A percentile compares a stretch with the other conserved stretches of the same genome.
These are phyloP conservation scores for Diversispora epigaea DNA, from an alignment of 192 early-diverging fungal species.

Conservation along the genomic window DNA sequence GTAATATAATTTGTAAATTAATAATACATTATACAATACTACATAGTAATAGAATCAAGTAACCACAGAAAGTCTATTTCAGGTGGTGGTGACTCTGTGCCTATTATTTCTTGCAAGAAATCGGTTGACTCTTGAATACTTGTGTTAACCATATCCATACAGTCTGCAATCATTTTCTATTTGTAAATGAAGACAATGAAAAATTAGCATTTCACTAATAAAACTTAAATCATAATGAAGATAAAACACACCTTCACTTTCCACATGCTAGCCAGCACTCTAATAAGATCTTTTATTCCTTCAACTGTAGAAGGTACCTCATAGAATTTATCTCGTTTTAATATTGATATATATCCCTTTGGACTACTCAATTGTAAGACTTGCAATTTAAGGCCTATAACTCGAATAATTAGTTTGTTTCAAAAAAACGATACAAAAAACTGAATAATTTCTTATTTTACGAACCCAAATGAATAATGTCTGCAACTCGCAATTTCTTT, in stretches of 20 bases:
- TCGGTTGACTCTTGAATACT: not conserved
- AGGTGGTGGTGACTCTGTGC: not conserved
- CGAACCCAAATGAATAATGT: slow-evolving; percentile 15
- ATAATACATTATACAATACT: not conserved
- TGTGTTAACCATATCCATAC: not conserved
- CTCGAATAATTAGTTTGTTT: slow-evolving; percentile 26
- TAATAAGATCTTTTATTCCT: slow-evolving; percentile 28
- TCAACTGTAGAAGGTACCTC: slow-evolving; percentile 9
- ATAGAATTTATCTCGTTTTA: slow-evolving; percentile 17
- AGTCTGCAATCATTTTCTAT: slow-evolving; percentile 7
- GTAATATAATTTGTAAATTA: slow-evolving; percentile 4
- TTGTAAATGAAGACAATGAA: slow-evolving; percentile 15
- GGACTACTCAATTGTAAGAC: slow-evolving; percentile 32
- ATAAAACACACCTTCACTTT: slow-evolving; percentile 14
- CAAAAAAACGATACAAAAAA: slow-evolving; percentile 8
- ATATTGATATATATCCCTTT: slow-evolving; percentile 23
- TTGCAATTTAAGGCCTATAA: slow-evolving; percentile 30
- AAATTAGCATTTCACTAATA: not conserved
- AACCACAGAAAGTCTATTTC: not conserved
- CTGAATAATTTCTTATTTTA: slow-evolving; percentile 7
- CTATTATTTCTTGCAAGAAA: not conserved
- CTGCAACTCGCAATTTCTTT: not conserved
- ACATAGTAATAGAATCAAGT: not conserved
- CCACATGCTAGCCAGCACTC: slow-evolving; percentile 12
- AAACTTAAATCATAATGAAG: slow-evolving; percentile 3